These are phyloP conservation scores for Torulaspora globosa DNA, from an alignment of 1,139 yeast genomes.

Conservation along the genomic window DNA sequence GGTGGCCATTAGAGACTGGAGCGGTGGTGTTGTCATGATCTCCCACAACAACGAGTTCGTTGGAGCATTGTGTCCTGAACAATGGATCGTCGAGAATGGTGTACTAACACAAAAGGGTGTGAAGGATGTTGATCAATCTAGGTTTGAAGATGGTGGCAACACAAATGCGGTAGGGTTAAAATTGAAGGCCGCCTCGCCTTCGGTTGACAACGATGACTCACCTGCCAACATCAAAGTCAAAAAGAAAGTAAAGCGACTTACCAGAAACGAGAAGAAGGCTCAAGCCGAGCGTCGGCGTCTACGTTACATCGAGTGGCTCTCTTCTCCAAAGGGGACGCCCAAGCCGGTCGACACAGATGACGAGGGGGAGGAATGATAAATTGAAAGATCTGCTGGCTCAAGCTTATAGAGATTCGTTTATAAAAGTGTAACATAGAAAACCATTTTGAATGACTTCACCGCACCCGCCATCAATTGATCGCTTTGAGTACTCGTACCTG, in stretches of 20 bases:
- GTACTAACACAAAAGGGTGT: conserved; percentile 78
- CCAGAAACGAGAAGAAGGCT: conserved; percentile 89
- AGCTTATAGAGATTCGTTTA: background rate
- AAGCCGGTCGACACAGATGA: conserved; percentile 91
- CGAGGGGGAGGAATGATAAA: conserved; percentile 53
- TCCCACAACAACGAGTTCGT: conserved; percentile 96
- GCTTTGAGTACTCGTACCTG: no score
- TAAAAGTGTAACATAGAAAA: conserved; percentile 1
- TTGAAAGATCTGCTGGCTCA: background rate
- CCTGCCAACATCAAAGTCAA: conserved; percentile 95
- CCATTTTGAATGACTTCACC: background rate
- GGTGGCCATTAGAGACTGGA: conserved; percentile 95
- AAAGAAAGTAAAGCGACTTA: conserved; percentile 90
- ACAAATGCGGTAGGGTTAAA: conserved; percentile 44
- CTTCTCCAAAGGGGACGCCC: conserved; percentile 96
- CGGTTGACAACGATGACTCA: conserved; percentile 69
- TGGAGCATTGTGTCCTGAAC: conserved; percentile 97
- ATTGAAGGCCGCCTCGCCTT: conserved; percentile 40
- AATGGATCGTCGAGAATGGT: conserved; percentile 96
- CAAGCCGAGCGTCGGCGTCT: conserved; percentile 93
- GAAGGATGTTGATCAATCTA: conserved; percentile 64
- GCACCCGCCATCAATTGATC: no score
- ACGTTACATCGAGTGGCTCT: conserved; percentile 91
- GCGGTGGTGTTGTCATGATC: conserved; percentile 97
- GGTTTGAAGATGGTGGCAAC: conserved; percentile 76